Base-by-base conservation (phyloP, 768 basidiomycete genomes). In the Psilocybe cubensis region DNA sequence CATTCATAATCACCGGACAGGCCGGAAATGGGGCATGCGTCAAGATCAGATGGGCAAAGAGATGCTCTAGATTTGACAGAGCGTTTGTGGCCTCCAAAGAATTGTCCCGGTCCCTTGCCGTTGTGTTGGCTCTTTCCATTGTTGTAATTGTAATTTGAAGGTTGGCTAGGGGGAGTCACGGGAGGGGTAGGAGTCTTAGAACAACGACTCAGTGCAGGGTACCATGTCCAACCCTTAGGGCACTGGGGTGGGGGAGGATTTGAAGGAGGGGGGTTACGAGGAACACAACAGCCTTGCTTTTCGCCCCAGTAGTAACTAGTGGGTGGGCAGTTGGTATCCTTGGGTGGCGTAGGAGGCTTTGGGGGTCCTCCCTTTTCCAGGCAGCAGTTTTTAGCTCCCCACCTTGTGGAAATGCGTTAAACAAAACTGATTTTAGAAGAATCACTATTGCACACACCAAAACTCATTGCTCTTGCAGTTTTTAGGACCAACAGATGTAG, bases 11-110 rank as follows among this genome's bases (percentile, higher is more conserved):
- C 82, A 28, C 70, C 76, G 20, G 66, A 69, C 31, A 75, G 61
- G 23, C 74, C 78, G 20, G 71, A 52, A 58, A 87, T 75, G 17
- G 84, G 84, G 72, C 86, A 89, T 25, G 85, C 84, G 35, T 82
- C 75, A 28, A 84, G 69, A 29, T 78, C 79, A 42, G 63, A 63
- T 17, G 86, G 86, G 78, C 87, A 89, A 57, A 80, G 75, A 41
- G 71, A 60, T 25, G 57, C 25, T 14, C 70, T 62, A 17, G 67
- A 52, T 35, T 67, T 63, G 31, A 59, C 60, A 5, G 72, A 42
- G 52, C 81, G 80, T 50, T 76, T 72, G 31, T 62, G 52, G 47
- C 44, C 41, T 20, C 63, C 42, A 29, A 55, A n/a, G n/a, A 14
- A 42, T 66, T 20, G 38, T 65, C 65, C 42, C 61, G 41, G 23